These are phyloP conservation scores for Strigomonas culicis DNA, from an alignment of 208 protist genomes.

Conservation along the genomic window DNA sequence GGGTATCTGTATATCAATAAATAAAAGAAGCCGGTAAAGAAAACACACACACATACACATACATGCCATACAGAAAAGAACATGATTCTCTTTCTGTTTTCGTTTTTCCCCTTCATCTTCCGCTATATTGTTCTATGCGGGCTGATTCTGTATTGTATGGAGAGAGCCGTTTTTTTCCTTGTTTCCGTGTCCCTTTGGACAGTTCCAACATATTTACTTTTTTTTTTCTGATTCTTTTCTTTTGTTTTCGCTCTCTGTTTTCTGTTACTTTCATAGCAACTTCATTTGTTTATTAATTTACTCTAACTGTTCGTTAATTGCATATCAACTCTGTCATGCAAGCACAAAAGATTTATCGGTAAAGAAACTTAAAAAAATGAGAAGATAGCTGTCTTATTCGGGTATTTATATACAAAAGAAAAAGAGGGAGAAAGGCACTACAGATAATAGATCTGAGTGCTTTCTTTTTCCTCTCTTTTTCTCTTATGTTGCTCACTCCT, in stretches of 20 bases:
- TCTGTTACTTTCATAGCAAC: neutral
- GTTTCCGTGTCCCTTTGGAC: neutral
- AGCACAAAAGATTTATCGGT: too few relatives aligned
- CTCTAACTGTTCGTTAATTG: too few relatives aligned
- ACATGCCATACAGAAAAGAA: neutral
- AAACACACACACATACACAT: slow-evolving; percentile 12
- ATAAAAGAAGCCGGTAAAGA: slow-evolving; percentile 10
- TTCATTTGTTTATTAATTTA: neutral
- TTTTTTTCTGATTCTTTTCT: slow-evolving; percentile 10
- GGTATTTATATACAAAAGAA: neutral
- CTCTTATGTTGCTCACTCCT: neutral
- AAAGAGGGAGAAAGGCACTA: neutral
- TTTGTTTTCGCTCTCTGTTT: slow-evolving; percentile 9
- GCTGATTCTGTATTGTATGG: too few relatives aligned
- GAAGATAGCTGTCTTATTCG: neutral
- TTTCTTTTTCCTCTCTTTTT: neutral
- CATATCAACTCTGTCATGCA: too few relatives aligned
- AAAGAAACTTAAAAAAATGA: too few relatives aligned
- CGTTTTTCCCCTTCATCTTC: neutral
- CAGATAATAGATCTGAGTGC: neutral
- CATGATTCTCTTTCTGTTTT: neutral
- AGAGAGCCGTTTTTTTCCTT: neutral
- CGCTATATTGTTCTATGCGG: neutral
- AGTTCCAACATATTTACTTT: slow-evolving; percentile 5
- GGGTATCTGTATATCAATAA: neutral